These are phyloP conservation scores for Phellopilus nigrolimitatus DNA, from an alignment of 1,284 basidiomycete genomes.

Conservation along the genomic window DNA sequence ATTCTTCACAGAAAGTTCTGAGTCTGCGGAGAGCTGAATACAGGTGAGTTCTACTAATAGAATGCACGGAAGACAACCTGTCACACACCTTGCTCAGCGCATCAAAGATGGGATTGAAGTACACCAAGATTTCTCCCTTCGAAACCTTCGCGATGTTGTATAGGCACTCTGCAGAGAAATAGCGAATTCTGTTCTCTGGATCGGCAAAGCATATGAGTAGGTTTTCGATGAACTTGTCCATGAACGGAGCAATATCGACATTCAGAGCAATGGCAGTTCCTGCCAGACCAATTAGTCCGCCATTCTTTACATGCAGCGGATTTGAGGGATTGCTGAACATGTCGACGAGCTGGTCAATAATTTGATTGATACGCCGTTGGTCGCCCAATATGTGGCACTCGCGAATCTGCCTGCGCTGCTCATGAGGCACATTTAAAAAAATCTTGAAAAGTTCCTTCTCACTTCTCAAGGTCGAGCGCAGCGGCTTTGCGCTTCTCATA, in stretches of 20 bases:
- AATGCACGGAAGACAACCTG: constrained; percentile 6
- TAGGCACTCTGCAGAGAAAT: constrained; percentile 95
- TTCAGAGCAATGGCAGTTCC: constrained; percentile 95
- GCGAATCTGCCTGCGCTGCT: constrained; percentile 64
- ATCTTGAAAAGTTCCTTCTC: constrained; percentile 24
- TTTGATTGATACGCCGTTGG: constrained; percentile 74
- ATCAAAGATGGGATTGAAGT: constrained; percentile 99
- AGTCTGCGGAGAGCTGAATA: constrained; percentile 87
- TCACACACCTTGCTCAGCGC: constrained; percentile 84
- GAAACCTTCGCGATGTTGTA: constrained; percentile 99
- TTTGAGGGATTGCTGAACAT: constrained; percentile 83
- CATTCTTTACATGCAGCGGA: constrained; percentile 87
- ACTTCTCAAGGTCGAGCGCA: constrained; percentile 95
- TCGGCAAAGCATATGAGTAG: constrained; percentile 94
- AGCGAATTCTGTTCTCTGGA: constrained; percentile 91
- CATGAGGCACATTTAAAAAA: constrained; percentile 6
- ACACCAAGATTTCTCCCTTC: constrained; percentile 94
- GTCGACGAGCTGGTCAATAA: constrained; percentile 92
- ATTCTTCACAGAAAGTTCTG: constrained; percentile 96
- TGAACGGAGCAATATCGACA: constrained; percentile 88
- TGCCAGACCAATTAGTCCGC: constrained; percentile 94
- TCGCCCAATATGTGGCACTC: constrained; percentile 83
- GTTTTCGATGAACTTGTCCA: constrained; percentile 88
- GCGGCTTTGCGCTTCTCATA: constrained; percentile 96
- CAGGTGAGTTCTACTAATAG: constrained; percentile 5